phyloP scores from a whole-genome alignment of 2,329 filamentous ascomycete genomes.

The Calonectria naviculata region DNA sequence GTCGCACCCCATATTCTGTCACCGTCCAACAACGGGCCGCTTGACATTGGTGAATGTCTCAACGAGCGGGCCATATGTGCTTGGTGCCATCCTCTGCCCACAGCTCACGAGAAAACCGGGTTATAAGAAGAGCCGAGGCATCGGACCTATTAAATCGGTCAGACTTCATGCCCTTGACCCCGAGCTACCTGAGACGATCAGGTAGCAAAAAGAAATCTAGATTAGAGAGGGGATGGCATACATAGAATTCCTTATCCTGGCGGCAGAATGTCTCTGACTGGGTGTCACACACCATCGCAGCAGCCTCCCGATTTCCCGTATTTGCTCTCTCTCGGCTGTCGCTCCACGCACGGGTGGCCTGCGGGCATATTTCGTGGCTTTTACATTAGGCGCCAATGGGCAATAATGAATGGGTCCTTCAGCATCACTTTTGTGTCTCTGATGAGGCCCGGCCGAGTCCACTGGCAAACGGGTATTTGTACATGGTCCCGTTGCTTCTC shows the following conservation, averaged over 20 bases:
- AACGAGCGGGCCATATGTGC: slow-evolving; percentile 13
- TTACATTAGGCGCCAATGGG: slow-evolving; percentile 10
- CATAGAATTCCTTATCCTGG: neutral
- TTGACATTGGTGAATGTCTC: slow-evolving; percentile 18
- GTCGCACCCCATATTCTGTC: neutral
- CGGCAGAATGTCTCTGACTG: neutral
- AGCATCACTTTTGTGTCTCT: slow-evolving; percentile 8
- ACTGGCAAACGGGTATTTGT: neutral
- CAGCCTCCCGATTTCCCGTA: neutral
- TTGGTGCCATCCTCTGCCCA: slow-evolving; percentile 7
- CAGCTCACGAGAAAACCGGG: slow-evolving; percentile 17
- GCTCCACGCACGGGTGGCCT: slow-evolving; percentile 6
- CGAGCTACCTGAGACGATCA: neutral
- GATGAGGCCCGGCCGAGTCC: neutral
- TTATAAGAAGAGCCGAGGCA: slow-evolving; percentile 17
- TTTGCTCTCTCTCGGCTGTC: slow-evolving; percentile 1
- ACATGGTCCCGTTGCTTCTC: neutral
- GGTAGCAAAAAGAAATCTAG: neutral
- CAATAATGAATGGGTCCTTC: slow-evolving; percentile 10
- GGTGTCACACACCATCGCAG: neutral
- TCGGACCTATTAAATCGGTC: slow-evolving; percentile 12
- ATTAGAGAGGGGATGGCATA: neutral
- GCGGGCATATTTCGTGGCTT: slow-evolving; percentile 15
- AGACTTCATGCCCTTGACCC: neutral
- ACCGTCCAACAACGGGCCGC: slow-evolving; percentile 10